Base-by-base conservation (phyloP, 495 filamentous ascomycete genomes). In the Tuber microsphaerosporum region DNA sequence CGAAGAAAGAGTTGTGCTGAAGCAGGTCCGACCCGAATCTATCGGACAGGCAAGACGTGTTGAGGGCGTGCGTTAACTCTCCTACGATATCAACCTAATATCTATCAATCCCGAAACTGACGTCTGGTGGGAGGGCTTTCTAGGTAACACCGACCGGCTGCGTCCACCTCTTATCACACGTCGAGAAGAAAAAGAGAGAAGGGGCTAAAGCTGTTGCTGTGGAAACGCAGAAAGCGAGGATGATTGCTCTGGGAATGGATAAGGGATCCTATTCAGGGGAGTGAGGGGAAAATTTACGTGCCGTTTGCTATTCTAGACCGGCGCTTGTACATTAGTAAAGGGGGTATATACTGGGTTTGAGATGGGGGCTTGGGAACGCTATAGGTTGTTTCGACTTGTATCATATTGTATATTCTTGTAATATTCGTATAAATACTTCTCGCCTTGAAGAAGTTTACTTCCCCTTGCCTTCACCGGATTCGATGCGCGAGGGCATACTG, bases 21-120 rank as follows among this genome's bases (percentile, higher is more conserved):
- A 88, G 45, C 85, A 85, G 37, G 89, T 93, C 16, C 84, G 89
- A 61, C 95, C 95, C 8, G 92, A 93, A 81, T 94, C 88, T 71
- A 84, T 99, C 39, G 96, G 93, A 4, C 94, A 97, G 89, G 94
- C 94, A 26, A 85, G 93, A 71, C 85, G 96, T 16, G 89, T 97
- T 71, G 95, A 99, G 84, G 94, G 95, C 2, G 87, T 92, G 71
- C 17, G 76, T 39, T 8, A 22, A 31, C 42, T 43, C 31, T n/a
- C 39, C 22, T 42, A 22, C 20, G 19, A 76, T 70, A n/a, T 45
- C 72, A 61, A 14, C 22, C 22, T 26, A n/a, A 22, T 34, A 48
- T 44, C 39, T 42, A 39, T 19, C 16, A 17, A 42, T 78, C 46
- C 8, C 1, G 22, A 41, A 69, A 45, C 61, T 73, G 17, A 26